Conservation (phyloP, 768 basidiomycete genomes). For the Infundibulicybe gibba region DNA sequence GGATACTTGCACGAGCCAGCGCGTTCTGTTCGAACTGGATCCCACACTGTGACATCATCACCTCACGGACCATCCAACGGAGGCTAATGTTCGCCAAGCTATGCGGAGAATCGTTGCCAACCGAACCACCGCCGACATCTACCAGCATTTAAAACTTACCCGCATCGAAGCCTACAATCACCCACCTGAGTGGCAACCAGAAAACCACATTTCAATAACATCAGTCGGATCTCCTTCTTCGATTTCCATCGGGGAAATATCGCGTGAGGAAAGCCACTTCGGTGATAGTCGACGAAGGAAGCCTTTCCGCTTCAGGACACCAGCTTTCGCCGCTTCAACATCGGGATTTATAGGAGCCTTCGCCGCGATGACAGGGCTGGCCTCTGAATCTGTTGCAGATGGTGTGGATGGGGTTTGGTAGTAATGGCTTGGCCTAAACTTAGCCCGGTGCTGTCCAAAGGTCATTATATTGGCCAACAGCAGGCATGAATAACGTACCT, state of each 20-base stretch:
- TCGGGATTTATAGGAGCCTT: neutral
- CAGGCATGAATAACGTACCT: slow-evolving; percentile 39
- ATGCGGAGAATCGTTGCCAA: slow-evolving; percentile 34
- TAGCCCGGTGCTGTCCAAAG: slow-evolving; percentile 53
- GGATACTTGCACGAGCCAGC: slow-evolving; percentile 41
- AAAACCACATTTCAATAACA: slow-evolving; percentile 79
- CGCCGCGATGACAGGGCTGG: slow-evolving; percentile 3
- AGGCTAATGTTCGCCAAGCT: slow-evolving; percentile 60
- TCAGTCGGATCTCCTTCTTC: slow-evolving; percentile 26
- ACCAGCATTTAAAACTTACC: neutral
- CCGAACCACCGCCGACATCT: slow-evolving; percentile 73
- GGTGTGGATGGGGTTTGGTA: slow-evolving; percentile 37
- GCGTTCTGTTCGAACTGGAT: slow-evolving; percentile 52
- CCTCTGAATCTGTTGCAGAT: slow-evolving; percentile 10
- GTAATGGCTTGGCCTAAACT: slow-evolving; percentile 61
- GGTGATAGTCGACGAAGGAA: slow-evolving; percentile 3
- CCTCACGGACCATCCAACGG: slow-evolving; percentile 78
- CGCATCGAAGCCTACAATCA: slow-evolving; percentile 1
- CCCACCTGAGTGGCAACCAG: slow-evolving; percentile 69
- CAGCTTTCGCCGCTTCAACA: too few species aligned
- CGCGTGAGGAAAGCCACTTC: slow-evolving; percentile 1
- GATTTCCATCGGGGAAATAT: slow-evolving; percentile 3
- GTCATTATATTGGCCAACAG: neutral
- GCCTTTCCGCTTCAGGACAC: neutral
- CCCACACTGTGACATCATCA: slow-evolving; percentile 52